Evolutionary conservation across 108 stramenopile genomes (phyloP).

Genomic region (Skeletonema tropicum): DNA sequence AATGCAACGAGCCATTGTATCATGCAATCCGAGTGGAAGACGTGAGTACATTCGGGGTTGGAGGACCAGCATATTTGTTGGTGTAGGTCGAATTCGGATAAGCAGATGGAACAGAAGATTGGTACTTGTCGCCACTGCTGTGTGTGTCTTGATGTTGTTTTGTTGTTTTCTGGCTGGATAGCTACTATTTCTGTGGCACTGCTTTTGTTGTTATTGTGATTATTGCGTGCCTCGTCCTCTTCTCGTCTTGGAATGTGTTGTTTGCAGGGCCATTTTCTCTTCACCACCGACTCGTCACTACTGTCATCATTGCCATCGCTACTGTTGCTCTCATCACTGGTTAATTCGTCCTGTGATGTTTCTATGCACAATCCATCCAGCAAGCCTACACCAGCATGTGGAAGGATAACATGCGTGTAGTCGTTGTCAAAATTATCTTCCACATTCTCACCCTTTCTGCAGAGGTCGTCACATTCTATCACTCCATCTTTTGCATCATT

Average conservation of each 20-base stretch:
- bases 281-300: not conserved
- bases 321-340: not conserved
- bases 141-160: not conserved
- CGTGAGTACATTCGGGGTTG: constrained; percentile 52
- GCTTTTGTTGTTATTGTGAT: not conserved
- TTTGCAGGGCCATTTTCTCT: not conserved
- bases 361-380: not conserved
- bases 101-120: constrained; percentile 63
- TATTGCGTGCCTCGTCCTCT: not conserved
- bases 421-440: not conserved
- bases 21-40: constrained; percentile 58
- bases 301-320: not conserved
- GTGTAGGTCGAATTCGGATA: constrained; percentile 33
- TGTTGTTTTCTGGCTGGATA: not conserved
- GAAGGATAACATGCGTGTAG: not conserved
- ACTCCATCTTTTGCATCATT: not conserved
- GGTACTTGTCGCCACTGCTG: constrained; percentile 26
- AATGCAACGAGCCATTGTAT: constrained; percentile 50
- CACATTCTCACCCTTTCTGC: not conserved
- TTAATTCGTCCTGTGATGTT: not conserved
- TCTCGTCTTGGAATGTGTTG: not conserved
- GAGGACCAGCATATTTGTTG: constrained; percentile 55
- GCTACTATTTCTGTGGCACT: not conserved
- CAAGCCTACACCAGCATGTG: not conserved
- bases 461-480: not conserved